phyloP scores from a whole-genome alignment of 768 basidiomycete genomes.

The Podaxis sp. region DNA sequence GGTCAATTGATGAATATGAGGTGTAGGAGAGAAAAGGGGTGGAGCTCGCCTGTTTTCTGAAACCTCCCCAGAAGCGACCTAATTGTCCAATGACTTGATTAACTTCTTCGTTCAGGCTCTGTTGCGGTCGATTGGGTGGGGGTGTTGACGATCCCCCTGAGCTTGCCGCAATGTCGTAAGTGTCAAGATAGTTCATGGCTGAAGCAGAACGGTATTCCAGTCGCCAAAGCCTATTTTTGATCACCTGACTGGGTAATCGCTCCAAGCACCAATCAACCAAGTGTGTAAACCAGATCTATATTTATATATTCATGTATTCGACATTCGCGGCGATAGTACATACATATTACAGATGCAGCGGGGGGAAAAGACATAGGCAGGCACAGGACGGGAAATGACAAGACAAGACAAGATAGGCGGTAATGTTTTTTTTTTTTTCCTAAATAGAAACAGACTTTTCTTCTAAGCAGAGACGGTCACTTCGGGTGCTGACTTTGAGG shows the following conservation, averaged over 20 bases:
- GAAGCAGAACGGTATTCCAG: conserved; percentile 4
- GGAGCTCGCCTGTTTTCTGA: conserved; percentile 76
- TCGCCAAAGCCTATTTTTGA: neutral
- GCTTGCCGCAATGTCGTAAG: conserved; percentile 55
- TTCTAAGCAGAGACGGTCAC: conserved; percentile 17
- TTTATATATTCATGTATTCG: neutral
- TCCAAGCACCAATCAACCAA: neutral
- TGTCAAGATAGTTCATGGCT: conserved; percentile 74
- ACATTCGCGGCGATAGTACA: neutral
- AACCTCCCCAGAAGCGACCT: conserved; percentile 86
- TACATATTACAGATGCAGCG: neutral
- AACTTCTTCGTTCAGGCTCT: conserved; percentile 82
- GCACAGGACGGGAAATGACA: neutral
- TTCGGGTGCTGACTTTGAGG: conserved; percentile 21
- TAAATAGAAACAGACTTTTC: neutral
- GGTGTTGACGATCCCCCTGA: conserved; percentile 40
- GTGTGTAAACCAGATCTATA: neutral
- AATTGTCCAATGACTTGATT: conserved; percentile 86
- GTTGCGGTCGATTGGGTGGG: conserved; percentile 23
- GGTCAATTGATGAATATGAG: conserved; percentile 3
- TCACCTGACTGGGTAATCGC: conserved; percentile 10
- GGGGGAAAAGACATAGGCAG: neutral
- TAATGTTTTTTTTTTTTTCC: neutral
- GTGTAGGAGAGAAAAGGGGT: neutral
- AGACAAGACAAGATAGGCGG: neutral